phyloP scores from a whole-genome alignment of 768 basidiomycete genomes.

The Calocybe cyanea region DNA sequence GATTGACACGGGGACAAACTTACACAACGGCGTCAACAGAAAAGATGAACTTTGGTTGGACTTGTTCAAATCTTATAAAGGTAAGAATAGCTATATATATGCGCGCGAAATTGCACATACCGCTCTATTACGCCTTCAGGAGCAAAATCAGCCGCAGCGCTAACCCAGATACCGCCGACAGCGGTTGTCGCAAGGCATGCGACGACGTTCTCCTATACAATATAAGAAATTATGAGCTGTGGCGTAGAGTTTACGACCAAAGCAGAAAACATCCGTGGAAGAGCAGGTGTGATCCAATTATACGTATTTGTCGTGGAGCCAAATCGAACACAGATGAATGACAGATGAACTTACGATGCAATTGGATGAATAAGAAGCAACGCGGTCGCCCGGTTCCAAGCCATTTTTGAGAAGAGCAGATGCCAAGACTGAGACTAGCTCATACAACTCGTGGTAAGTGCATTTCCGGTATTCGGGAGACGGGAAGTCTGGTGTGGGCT shows the following conservation, averaged over 20 bases:
- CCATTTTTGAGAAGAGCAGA: conserved; percentile 52
- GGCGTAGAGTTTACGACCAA: not conserved
- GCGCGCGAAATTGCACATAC: conserved; percentile 25
- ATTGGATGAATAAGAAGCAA: conserved; percentile 77
- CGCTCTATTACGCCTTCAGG: conserved; percentile 73
- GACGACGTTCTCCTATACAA: conserved; percentile 57
- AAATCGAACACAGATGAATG: not conserved
- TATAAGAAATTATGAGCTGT: conserved; percentile 1
- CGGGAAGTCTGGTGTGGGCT: conserved; percentile 51
- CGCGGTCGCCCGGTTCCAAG: conserved; percentile 61
- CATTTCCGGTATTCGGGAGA: conserved; percentile 39
- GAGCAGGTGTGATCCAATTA: not conserved
- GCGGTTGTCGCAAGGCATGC: conserved; percentile 67
- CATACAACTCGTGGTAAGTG: conserved; percentile 58
- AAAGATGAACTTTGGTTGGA: conserved; percentile 69
- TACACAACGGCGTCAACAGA: conserved; percentile 71
- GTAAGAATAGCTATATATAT: conserved; percentile 4
- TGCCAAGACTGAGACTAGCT: conserved; percentile 50
- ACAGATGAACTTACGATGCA: conserved; percentile 53
- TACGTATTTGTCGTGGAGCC: not conserved
- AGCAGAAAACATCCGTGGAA: conserved; percentile 11
- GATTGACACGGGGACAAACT: conserved; percentile 20
- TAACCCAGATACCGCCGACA: conserved; percentile 79
- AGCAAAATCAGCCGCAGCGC: conserved; percentile 82
- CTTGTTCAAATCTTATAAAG: conserved; percentile 63